Conservation (phyloP, 345 rosid genomes). For the Gossypium rotundifolium region DNA sequence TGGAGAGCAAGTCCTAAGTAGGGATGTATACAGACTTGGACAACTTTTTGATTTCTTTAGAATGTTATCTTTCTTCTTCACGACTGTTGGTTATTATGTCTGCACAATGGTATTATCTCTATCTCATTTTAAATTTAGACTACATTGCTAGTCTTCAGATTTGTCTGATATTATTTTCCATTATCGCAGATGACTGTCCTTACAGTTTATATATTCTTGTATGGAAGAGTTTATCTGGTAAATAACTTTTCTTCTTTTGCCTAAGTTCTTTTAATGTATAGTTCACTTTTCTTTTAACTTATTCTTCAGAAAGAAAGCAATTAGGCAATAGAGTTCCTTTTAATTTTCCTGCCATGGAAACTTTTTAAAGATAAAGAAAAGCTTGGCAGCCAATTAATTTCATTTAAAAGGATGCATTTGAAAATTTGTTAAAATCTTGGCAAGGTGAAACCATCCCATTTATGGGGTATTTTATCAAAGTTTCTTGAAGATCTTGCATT, state of each 20-base stretch:
- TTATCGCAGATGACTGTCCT: constrained; percentile 95
- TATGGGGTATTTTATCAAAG: background rate
- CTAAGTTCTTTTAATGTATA: background rate
- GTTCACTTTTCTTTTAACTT: background rate
- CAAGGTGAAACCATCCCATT: background rate
- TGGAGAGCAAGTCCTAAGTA: constrained; percentile 97
- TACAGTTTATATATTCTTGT: constrained; percentile 77
- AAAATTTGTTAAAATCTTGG: background rate
- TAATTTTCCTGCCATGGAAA: background rate
- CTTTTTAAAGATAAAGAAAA: background rate
- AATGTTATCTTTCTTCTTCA: constrained; percentile 94
- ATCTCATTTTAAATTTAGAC: background rate
- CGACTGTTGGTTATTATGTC: constrained; percentile 91
- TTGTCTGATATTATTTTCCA: constrained; percentile 21
- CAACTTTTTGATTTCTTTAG: constrained; percentile 98
- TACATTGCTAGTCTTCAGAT: background rate
- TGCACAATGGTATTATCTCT: constrained; percentile 79
- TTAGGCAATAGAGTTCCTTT: background rate
- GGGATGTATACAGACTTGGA: constrained; percentile 93
- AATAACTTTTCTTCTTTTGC: constrained; percentile 11
- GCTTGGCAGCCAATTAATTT: background rate
- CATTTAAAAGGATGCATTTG: background rate
- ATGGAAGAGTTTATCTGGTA: constrained; percentile 96
- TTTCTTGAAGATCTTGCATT: background rate
- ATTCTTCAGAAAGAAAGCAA: background rate